A percentile compares a stretch with the other conserved stretches of the same genome.
Evolutionary conservation across 495 filamentous ascomycete genomes (phyloP).

Genomic region (Emericellopsis terricola): DNA sequence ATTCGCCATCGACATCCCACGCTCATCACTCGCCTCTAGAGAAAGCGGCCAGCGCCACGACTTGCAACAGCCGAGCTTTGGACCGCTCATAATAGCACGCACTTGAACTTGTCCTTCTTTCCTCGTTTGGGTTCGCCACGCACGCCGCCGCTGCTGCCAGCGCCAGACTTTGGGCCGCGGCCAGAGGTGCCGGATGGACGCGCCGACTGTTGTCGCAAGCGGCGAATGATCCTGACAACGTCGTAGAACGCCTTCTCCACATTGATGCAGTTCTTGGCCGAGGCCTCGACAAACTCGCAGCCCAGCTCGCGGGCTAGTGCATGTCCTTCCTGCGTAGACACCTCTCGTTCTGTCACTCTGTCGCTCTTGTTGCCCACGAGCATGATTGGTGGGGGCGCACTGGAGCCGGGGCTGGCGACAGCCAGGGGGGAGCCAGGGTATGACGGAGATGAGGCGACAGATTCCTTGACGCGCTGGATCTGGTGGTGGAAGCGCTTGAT

Average conservation of each 20-base stretch:
- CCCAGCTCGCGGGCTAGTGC: slow-evolving; percentile 80
- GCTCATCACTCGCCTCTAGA: background rate
- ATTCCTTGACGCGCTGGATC: slow-evolving; percentile 94
- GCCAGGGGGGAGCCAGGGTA: slow-evolving; percentile 41
- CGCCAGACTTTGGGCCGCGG: slow-evolving; percentile 8
- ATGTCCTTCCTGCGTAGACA: slow-evolving; percentile 90
- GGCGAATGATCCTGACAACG: slow-evolving; percentile 75
- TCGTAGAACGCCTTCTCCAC: slow-evolving; percentile 98
- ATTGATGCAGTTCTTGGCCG: slow-evolving; percentile 98
- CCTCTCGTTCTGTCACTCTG: slow-evolving; percentile 83
- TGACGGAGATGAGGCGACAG: slow-evolving; percentile 62
- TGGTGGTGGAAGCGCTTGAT: slow-evolving; percentile 93
- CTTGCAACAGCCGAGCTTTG: background rate
- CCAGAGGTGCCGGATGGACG: slow-evolving; percentile 18
- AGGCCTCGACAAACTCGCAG: slow-evolving; percentile 96
- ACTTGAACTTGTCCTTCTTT: slow-evolving; percentile 8
- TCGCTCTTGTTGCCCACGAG: slow-evolving; percentile 98
- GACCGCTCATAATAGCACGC: slow-evolving; percentile 18
- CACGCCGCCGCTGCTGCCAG: slow-evolving; percentile 2
- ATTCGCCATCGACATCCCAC: background rate
- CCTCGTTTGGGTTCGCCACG: slow-evolving; percentile 5
- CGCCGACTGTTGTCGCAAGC: slow-evolving; percentile 46
- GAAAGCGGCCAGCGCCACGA: background rate
- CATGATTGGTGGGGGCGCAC: slow-evolving; percentile 80
- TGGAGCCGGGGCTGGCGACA: slow-evolving; percentile 20